phyloP scores from a whole-genome alignment of 2,329 filamentous ascomycete genomes.

The Sporothrix mexicana region DNA sequence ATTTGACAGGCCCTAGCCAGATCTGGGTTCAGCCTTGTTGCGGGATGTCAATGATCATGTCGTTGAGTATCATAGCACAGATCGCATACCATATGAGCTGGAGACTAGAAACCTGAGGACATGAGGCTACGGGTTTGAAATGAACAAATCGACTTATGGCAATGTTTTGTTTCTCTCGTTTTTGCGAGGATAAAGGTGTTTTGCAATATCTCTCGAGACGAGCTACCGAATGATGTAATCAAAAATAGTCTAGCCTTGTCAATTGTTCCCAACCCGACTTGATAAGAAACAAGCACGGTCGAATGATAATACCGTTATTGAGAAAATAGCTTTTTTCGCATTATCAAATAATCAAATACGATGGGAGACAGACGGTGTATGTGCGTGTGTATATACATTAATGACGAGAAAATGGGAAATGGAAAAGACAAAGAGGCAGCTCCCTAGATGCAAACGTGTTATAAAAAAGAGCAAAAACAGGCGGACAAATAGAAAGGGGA shows the following conservation, averaged over 20 bases:
- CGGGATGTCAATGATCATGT: too few relatives aligned
- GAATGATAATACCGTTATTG: neutral
- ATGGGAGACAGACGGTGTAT: neutral
- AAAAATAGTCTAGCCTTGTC: constrained; percentile 7
- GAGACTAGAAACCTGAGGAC: too few relatives aligned
- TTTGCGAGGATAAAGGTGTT: neutral
- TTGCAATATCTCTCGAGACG: neutral
- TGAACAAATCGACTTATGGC: too few relatives aligned
- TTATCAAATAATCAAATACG: neutral
- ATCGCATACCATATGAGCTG: too few relatives aligned
- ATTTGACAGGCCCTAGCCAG: neutral
- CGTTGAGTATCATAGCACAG: too few relatives aligned
- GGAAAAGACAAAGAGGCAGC: neutral
- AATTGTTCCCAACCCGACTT: neutral
- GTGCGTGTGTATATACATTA: constrained; percentile 21
- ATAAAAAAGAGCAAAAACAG: neutral
- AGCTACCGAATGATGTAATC: neutral
- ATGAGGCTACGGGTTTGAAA: too few relatives aligned
- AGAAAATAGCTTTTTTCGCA: too few relatives aligned
- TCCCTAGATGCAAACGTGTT: constrained; percentile 10
- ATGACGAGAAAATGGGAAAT: neutral
- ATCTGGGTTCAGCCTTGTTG: too few relatives aligned
- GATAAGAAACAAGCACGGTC: neutral
- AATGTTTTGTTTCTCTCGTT: too few relatives aligned
- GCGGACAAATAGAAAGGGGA: neutral